Evolutionary conservation across 2,329 filamentous ascomycete species (phyloP).

Genomic region (Paecilomyces variotii): DNA sequence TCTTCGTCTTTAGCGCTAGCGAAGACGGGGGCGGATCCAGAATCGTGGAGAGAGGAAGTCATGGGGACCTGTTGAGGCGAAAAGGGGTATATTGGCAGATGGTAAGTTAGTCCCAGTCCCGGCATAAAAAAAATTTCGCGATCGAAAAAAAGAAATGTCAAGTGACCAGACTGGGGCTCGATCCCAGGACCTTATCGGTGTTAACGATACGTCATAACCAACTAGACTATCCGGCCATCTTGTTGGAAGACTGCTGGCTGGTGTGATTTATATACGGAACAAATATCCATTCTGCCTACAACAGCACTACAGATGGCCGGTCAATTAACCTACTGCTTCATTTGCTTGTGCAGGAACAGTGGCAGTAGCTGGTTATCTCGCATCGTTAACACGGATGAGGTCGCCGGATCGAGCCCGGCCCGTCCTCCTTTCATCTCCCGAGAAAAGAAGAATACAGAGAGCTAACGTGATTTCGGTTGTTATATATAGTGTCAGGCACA

Average conservation of each 20-base stretch:
- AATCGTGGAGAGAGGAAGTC: conserved; percentile 53
- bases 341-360: too few species aligned
- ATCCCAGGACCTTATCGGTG: conserved; percentile 12
- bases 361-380: too few species aligned
- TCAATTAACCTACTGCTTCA: too few species aligned
- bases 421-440: conserved; percentile 1
- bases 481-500: conserved; percentile 19
- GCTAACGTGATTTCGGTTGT: not conserved
- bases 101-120: conserved; percentile 37
- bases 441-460: not conserved
- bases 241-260: too few species aligned
- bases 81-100: conserved; percentile 48
- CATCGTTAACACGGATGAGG: too few species aligned
- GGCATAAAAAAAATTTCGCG: too few species aligned
- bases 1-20: conserved; percentile 67
- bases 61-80: conserved; percentile 47
- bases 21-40: conserved; percentile 21
- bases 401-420: too few species aligned
- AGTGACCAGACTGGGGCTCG: conserved; percentile 2
- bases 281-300: too few species aligned
- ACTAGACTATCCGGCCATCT: conserved; percentile 8
- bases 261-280: not conserved
- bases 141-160: too few species aligned
- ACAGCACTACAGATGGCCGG: too few species aligned
- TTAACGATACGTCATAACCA: conserved; percentile 15